Percentiles rank a stretch among this genome's conserved stretches.
Conservation (phyloP, 2,329 filamentous ascomycete genomes). For the Ceratocystis albifundus region DNA sequence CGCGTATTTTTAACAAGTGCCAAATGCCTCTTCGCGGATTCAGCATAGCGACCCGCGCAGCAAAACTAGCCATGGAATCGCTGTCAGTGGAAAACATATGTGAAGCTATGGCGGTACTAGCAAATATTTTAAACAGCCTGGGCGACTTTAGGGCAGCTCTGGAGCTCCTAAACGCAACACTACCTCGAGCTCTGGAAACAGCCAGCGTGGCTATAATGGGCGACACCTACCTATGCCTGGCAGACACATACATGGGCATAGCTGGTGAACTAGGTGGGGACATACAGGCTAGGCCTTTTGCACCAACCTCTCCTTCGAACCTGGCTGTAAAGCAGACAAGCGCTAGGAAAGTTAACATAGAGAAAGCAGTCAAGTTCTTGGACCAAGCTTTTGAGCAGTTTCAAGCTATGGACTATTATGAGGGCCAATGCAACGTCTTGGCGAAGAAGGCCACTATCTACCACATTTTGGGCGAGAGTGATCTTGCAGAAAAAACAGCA, state of each 20-base stretch:
- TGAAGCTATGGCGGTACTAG: slow-evolving; percentile 56
- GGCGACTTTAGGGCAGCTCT: slow-evolving; percentile 58
- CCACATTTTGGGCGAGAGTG: slow-evolving; percentile 53
- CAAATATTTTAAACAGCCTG: slow-evolving; percentile 56
- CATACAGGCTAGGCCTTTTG: background rate
- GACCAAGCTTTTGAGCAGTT: slow-evolving; percentile 54
- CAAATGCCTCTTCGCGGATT: slow-evolving; percentile 64
- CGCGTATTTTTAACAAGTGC: slow-evolving; percentile 53
- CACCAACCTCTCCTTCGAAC: background rate
- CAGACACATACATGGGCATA: slow-evolving; percentile 67
- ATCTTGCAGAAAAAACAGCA: slow-evolving; percentile 37
- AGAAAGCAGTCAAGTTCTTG: background rate
- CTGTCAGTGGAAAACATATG: slow-evolving; percentile 59
- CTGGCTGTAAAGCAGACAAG: slow-evolving; percentile 29
- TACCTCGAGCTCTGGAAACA: slow-evolving; percentile 67
- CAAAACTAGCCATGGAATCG: slow-evolving; percentile 59
- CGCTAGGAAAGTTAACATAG: slow-evolving; percentile 28
- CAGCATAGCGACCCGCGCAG: slow-evolving; percentile 62
- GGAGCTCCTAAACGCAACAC: slow-evolving; percentile 52
- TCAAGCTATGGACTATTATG: slow-evolving; percentile 50
- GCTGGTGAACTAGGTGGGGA: slow-evolving; percentile 41
- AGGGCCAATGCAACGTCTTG: slow-evolving; percentile 65
- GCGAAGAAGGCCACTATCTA: slow-evolving; percentile 72
- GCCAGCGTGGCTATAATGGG: slow-evolving; percentile 52
- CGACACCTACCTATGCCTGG: slow-evolving; percentile 56